These are phyloP conservation scores for Petasospora fabianii DNA, from an alignment of 1,139 yeast species.

Conservation along the genomic window DNA sequence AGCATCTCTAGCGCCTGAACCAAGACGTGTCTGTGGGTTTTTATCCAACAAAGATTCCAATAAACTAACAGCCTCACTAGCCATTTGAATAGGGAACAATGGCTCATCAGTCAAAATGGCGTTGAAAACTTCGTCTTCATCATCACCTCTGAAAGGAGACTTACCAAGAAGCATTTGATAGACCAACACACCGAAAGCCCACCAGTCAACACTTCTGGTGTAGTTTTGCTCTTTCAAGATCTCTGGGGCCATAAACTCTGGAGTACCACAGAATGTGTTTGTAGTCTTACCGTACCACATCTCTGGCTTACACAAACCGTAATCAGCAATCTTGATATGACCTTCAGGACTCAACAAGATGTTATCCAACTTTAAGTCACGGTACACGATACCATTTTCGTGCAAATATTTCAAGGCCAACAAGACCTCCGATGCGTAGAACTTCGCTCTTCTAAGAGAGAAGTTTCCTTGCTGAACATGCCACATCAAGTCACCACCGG, in stretches of 20 bases:
- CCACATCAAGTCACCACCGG: slow-evolving; percentile 99
- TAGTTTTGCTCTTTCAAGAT: slow-evolving; percentile 88
- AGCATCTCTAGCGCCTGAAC: slow-evolving; percentile 86
- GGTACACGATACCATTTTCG: slow-evolving; percentile 91
- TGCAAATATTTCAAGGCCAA: slow-evolving; percentile 90
- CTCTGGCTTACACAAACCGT: slow-evolving; percentile 93
- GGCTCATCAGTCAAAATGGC: slow-evolving; percentile 98
- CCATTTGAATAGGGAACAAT: slow-evolving; percentile 96
- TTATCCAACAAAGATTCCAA: slow-evolving; percentile 86
- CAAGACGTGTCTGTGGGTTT: slow-evolving; percentile 80
- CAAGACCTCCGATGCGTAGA: slow-evolving; percentile 94
- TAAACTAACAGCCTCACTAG: slow-evolving; percentile 91
- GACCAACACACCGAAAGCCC: slow-evolving; percentile 97
- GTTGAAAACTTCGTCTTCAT: slow-evolving; percentile 96
- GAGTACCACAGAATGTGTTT: slow-evolving; percentile 97
- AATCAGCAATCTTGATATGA: slow-evolving; percentile 96
- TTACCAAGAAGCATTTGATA: slow-evolving; percentile 96
- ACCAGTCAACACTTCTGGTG: slow-evolving; percentile 96
- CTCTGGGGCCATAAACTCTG: slow-evolving; percentile 99
- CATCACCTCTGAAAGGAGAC: slow-evolving; percentile 97
- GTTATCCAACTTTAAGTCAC: slow-evolving; percentile 94
- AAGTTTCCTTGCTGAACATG: slow-evolving; percentile 92
- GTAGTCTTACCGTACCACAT: slow-evolving; percentile 93
- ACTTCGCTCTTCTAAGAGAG: slow-evolving; percentile 88
- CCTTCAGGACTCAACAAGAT: slow-evolving; percentile 85